Evolutionary conservation across 1,284 basidiomycete species (phyloP).

Genomic region (Cryptococcus depauperatus): DNA sequence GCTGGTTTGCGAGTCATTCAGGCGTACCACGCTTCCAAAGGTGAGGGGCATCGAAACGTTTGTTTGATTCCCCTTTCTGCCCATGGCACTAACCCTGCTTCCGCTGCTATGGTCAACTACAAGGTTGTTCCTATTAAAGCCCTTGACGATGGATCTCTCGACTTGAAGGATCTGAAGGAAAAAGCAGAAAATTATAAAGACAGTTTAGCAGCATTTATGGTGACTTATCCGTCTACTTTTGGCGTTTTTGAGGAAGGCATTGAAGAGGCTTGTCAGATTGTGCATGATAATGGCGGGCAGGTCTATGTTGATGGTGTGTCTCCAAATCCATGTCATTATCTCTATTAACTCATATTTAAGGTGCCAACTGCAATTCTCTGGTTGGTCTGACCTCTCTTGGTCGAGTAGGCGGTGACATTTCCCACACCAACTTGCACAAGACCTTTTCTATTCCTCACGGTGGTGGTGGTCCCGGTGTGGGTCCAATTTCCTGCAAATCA

Average conservation of each 20-base stretch:
- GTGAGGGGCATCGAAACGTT: slow-evolving; percentile 76
- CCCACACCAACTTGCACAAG: slow-evolving; percentile 96
- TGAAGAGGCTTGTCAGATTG: slow-evolving; percentile 82
- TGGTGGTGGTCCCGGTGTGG: slow-evolving; percentile 84
- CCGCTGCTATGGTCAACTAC: slow-evolving; percentile 93
- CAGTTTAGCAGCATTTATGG: slow-evolving; percentile 93
- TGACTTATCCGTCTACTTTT: slow-evolving; percentile 92
- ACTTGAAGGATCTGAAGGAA: slow-evolving; percentile 70
- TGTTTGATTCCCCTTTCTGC: slow-evolving; percentile 93
- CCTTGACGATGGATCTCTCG: slow-evolving; percentile 75
- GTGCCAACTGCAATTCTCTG: slow-evolving; percentile 91
- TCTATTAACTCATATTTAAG: slow-evolving; percentile 1
- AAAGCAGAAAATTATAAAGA: slow-evolving; percentile 91
- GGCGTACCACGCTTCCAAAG: slow-evolving; percentile 84
- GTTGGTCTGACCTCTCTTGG: slow-evolving; percentile 94
- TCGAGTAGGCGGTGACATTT: slow-evolving; percentile 91
- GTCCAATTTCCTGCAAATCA: slow-evolving; percentile 87
- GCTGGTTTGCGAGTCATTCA: slow-evolving; percentile 87
- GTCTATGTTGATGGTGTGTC: slow-evolving; percentile 81
- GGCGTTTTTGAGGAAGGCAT: slow-evolving; percentile 95
- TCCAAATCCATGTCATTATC: neutral
- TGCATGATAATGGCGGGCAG: slow-evolving; percentile 91
- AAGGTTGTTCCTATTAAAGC: slow-evolving; percentile 93
- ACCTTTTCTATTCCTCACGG: slow-evolving; percentile 70
- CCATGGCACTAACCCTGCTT: slow-evolving; percentile 93